Conservation (phyloP, 805 yeast genomes). For the Limtongia smithiae region DNA sequence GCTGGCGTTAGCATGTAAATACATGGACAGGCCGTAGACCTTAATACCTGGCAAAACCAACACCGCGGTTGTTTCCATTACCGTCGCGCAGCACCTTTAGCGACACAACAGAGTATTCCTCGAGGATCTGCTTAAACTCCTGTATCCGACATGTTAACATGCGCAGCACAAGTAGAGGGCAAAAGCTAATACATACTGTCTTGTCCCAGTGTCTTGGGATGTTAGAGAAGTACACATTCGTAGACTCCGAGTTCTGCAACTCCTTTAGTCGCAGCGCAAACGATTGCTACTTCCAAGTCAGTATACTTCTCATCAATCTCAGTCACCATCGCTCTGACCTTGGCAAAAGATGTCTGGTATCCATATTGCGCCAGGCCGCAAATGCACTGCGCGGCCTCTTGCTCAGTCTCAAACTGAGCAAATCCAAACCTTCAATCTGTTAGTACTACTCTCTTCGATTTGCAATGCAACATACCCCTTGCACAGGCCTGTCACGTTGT, state of each 20-base stretch:
- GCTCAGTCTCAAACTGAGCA: conserved; percentile 40
- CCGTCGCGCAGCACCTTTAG: conserved; percentile 28
- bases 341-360: conserved; percentile 32
- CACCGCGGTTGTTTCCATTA: conserved; percentile 30
- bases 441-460: no score
- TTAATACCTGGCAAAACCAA: conserved; percentile 32
- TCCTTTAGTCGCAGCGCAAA: conserved; percentile 28
- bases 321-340: conserved; percentile 5
- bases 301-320: neutral
- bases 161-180: neutral
- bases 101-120: conserved; percentile 23
- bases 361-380: conserved; percentile 29
- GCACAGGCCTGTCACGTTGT: conserved; percentile 27
- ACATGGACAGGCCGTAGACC: no score
- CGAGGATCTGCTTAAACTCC: conserved; percentile 27
- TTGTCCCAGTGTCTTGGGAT: conserved; percentile 31
- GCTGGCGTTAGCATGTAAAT: no score
- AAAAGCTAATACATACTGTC: conserved; percentile 10
- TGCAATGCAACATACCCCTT: conserved; percentile 24
- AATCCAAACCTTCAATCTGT: conserved; percentile 38
- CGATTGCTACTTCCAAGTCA: conserved; percentile 18
- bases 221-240: conserved; percentile 30
- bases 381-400: conserved; percentile 31
- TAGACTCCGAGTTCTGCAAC: conserved; percentile 28
- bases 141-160: neutral